phyloP scores from a whole-genome alignment of 495 filamentous ascomycete species.

The Pyronema domesticum region DNA sequence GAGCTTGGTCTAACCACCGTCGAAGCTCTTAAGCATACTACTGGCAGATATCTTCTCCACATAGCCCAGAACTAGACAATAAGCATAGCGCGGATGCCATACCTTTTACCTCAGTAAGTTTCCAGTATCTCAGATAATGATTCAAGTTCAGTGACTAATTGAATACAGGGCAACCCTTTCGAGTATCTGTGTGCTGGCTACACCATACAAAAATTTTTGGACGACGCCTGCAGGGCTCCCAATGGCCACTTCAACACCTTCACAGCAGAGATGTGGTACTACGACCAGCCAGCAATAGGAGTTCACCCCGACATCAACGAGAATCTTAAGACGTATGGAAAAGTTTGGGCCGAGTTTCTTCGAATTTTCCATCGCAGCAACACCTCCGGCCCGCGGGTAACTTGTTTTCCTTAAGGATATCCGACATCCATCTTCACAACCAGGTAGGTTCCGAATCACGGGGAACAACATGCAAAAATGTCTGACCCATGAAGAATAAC shows the following conservation, averaged over 20 bases:
- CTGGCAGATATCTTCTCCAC: not conserved
- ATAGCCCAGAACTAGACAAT: not conserved
- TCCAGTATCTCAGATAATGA: not conserved
- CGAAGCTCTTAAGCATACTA: not conserved
- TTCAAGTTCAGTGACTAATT: not conserved
- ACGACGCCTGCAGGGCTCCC: conserved; percentile 4
- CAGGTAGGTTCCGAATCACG: not conserved
- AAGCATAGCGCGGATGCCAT: not conserved
- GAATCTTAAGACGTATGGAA: conserved; percentile 3
- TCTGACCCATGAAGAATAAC: not conserved
- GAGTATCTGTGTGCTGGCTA: conserved; percentile 4
- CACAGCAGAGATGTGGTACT: not conserved
- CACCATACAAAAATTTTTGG: conserved; percentile 2
- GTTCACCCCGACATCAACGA: conserved; percentile 1
- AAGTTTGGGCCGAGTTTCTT: not conserved
- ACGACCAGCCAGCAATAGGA: not conserved
- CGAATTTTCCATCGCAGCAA: not conserved
- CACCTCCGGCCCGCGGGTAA: not conserved
- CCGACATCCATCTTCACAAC: not conserved
- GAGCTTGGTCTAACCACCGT: conserved; percentile 6
- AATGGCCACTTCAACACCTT: not conserved
- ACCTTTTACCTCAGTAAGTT: not conserved
- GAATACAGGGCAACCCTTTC: conserved; percentile 6
- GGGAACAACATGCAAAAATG: not conserved
- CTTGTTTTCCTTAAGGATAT: not conserved